Conservation (phyloP, 2,329 filamentous ascomycete species). For the Alternaria sp. region DNA sequence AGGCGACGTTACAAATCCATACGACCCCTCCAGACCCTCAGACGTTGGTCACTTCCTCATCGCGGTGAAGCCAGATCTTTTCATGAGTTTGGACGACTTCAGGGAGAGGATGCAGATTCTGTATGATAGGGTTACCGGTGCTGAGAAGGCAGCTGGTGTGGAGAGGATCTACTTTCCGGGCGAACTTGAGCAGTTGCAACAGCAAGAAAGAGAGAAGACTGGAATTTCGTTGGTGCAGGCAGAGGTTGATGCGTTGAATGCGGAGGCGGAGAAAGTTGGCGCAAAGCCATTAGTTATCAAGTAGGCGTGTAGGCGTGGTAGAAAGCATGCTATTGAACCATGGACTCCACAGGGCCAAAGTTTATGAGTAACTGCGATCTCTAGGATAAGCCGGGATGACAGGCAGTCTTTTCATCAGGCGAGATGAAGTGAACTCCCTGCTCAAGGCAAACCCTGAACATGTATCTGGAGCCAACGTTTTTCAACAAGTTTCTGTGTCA, state of each 20-base stretch:
- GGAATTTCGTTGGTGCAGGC: slow-evolving; percentile 58
- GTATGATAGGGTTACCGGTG: slow-evolving; percentile 60
- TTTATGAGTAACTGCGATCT: too few species aligned
- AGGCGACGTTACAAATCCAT: slow-evolving; percentile 76
- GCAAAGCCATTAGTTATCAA: slow-evolving; percentile 10
- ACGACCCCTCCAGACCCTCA: slow-evolving; percentile 71
- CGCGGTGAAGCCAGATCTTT: slow-evolving; percentile 73
- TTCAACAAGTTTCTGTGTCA: too few species aligned
- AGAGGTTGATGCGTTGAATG: slow-evolving; percentile 57
- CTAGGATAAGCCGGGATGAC: accelerated
- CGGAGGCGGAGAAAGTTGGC: slow-evolving; percentile 56
- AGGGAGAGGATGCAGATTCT: slow-evolving; percentile 66
- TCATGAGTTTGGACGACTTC: slow-evolving; percentile 74
- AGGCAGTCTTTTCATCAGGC: too few species aligned
- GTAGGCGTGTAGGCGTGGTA: background rate
- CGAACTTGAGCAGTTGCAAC: slow-evolving; percentile 12
- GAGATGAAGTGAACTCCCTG: too few species aligned
- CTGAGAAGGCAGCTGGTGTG: slow-evolving; percentile 60
- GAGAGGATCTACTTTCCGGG: slow-evolving; percentile 65
- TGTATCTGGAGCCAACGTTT: too few species aligned
- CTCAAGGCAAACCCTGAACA: too few species aligned
- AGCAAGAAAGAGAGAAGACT: slow-evolving; percentile 39
- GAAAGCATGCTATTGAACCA: accelerated
- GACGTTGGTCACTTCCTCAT: slow-evolving; percentile 76
- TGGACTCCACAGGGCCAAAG: too few species aligned